phyloP scores from a whole-genome alignment of 768 basidiomycete species.

The Tulasnella sp. region DNA sequence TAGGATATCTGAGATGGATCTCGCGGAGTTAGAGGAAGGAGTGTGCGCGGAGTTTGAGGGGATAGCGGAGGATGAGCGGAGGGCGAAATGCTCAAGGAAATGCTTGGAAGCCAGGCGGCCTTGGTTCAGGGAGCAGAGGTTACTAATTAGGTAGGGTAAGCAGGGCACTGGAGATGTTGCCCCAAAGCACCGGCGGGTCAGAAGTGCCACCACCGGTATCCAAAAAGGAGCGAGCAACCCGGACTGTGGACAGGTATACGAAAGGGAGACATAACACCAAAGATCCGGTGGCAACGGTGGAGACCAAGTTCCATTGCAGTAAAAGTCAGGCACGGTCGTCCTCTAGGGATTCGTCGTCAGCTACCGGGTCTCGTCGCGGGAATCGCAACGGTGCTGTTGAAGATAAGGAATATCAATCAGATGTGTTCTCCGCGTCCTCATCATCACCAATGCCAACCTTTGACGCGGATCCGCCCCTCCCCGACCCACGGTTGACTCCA shows the following conservation, averaged over 20 bases:
- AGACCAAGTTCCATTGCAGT: background rate
- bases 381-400: no score
- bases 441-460: background rate
- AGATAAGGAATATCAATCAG: background rate
- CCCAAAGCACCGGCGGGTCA: slow-evolving; percentile 21
- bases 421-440: background rate
- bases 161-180: slow-evolving; percentile 45
- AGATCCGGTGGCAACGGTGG: no score
- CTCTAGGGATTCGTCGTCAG: no score
- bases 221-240: slow-evolving; percentile 27
- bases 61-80: slow-evolving; percentile 80
- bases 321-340: background rate
- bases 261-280: background rate
- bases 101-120: slow-evolving; percentile 88
- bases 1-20: slow-evolving; percentile 72
- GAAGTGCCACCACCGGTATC: no score
- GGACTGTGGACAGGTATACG: slow-evolving; percentile 18
- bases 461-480: background rate
- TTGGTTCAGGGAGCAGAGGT: slow-evolving; percentile 77
- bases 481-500: slow-evolving; percentile 72
- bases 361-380: no score
- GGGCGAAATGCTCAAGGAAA: slow-evolving; percentile 68
- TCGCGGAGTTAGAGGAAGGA: slow-evolving; percentile 71
- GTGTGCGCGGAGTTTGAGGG: slow-evolving; percentile 85
- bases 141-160: slow-evolving; percentile 48